A percentile compares a stretch with the other conserved stretches of the same genome.
These are phyloP conservation scores for Beta macrorhiza DNA, from an alignment of 179 eudicot genomes.

Conservation along the genomic window DNA sequence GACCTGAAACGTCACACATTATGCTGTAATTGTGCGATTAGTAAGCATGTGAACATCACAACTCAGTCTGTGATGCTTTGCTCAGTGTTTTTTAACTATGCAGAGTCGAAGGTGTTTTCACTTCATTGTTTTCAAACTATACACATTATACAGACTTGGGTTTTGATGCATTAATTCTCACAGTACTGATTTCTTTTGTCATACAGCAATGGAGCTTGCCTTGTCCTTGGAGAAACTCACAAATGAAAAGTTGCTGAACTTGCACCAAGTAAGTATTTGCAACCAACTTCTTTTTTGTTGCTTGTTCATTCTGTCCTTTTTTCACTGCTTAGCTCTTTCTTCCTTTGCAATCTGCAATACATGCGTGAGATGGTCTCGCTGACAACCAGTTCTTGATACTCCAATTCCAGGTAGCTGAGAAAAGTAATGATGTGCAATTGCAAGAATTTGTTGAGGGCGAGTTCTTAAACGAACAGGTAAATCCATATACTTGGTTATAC, in stretches of 20 bases:
- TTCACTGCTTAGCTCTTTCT: not conserved
- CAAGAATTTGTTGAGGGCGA: slow-evolving; percentile 69
- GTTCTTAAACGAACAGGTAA: slow-evolving; percentile 76
- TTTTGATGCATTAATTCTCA: not conserved
- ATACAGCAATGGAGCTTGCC: slow-evolving; percentile 94
- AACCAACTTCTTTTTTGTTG: not conserved
- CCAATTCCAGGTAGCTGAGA: slow-evolving; percentile 61
- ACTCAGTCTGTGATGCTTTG: not conserved
- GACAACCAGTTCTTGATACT: not conserved
- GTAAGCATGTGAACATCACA: not conserved
- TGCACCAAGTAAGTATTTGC: slow-evolving; percentile 58
- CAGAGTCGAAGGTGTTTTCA: not conserved
- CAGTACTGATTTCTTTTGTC: slow-evolving; percentile 7
- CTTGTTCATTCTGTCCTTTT: not conserved
- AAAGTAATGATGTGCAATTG: slow-evolving; percentile 70
- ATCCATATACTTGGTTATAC: not conserved
- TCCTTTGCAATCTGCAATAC: not conserved
- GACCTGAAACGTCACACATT: not conserved
- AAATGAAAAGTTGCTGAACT: slow-evolving; percentile 79
- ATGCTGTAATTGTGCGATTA: not conserved
- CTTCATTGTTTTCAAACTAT: not conserved
- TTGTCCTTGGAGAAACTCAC: slow-evolving; percentile 90
- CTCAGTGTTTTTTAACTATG: not conserved
- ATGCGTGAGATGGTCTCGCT: not conserved
- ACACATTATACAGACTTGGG: too few species aligned